Base-by-base conservation (phyloP, 345 rosid species). In the Eucalyptus tenuipes region DNA sequence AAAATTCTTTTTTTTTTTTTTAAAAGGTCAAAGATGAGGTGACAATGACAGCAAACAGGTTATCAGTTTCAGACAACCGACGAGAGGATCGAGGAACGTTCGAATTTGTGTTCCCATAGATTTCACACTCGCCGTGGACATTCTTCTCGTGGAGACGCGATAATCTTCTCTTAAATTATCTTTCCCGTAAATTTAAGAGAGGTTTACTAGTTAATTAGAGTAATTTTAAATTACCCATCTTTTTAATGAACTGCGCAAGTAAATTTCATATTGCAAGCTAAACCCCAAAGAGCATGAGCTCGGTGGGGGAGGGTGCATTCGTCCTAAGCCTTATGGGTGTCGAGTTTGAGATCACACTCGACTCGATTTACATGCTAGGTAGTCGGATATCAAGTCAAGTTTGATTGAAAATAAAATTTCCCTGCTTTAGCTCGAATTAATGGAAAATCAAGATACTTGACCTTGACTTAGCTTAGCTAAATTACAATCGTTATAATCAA, bases 61-160 rank as follows among this genome's bases (percentile, higher is more conserved):
- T 37, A 47, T 40, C 82, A 5, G 1, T 75, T 75, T 40, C 82
- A 3, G 7, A 75, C 82, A 17, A 2, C 44, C 6, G 12, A 80
- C 85, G 89, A 24, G 48, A 79, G 82, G 40, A 79, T 88, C 86
- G 68, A 79, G 89, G 68, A 88, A 88, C 89, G 89, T 88, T 88
- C 88, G 27, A 75, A 87, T 22, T 75, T 40, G 47, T 20, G 24
- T 27, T 75, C 82, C 47, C 82, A 2, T 75, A 10, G 82, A 37
- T 18, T 75, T 2, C 24, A 33, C 11, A 18, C 81, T 31, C 81
- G 1, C 44, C 42, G 20, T 17, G 10, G 7, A 17, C 44, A 2
- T 68, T 33, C 44, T 5, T 17, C 44, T 17, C 31, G 7, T 5
- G 33, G 31, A 24, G 61, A 55, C 29, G 3, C 6, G 29, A 55